Evolutionary conservation across 495 filamentous ascomycete species (phyloP).

Genomic region (Gamarada debralockiae): DNA sequence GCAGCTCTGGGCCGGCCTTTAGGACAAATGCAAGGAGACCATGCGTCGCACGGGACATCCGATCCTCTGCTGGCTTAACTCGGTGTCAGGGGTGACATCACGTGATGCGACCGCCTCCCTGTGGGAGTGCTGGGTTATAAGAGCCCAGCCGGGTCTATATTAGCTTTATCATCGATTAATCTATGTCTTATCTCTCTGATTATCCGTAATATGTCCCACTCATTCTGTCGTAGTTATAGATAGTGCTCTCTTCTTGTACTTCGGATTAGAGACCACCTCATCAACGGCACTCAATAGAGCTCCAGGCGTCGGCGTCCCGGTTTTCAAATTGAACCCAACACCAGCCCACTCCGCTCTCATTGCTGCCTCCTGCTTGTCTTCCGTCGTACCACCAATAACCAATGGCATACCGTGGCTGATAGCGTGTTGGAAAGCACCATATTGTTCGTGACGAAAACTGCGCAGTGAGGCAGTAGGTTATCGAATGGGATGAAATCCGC

Average conservation of each 20-base stretch:
- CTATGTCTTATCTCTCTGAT: too few relatives aligned
- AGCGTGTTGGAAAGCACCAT: conserved; percentile 31
- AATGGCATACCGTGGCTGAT: conserved; percentile 30
- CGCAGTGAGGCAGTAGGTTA: conserved; percentile 24
- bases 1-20: too few relatives aligned
- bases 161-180: too few relatives aligned
- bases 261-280: conserved; percentile 23
- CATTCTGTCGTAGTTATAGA: too few relatives aligned
- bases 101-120: too few relatives aligned
- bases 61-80: too few relatives aligned
- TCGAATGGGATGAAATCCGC: conserved; percentile 37
- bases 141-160: too few relatives aligned
- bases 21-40: too few relatives aligned
- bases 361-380: conserved; percentile 31
- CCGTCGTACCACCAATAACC: conserved; percentile 28
- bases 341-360: conserved; percentile 32
- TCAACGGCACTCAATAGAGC: conserved; percentile 27
- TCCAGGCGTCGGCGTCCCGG: conserved; percentile 23
- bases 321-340: conserved; percentile 30
- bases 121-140: too few relatives aligned
- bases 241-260: conserved; percentile 25
- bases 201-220: too few relatives aligned
- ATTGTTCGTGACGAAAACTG: conserved; percentile 35
- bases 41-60: too few relatives aligned
- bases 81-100: too few relatives aligned